These are phyloP conservation scores for Plasmopara viticola DNA, from an alignment of 352 stramenopile genomes.

Conservation along the genomic window DNA sequence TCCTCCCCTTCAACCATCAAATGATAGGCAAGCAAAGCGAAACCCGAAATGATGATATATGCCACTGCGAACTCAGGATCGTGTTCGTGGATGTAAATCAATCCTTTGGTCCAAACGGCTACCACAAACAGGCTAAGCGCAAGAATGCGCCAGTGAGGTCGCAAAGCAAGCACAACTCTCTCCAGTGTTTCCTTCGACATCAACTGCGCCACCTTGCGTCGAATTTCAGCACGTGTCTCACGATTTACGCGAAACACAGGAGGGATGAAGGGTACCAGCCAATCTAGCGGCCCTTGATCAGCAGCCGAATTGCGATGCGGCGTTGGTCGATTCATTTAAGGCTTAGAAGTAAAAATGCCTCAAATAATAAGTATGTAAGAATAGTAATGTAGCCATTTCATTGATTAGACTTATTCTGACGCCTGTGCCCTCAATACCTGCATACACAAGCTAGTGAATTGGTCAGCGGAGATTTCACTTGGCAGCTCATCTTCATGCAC, in stretches of 20 bases:
- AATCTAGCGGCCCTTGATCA: constrained; percentile 47
- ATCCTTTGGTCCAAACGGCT: constrained; percentile 34
- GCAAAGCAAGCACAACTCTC: constrained; percentile 11
- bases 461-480: no score
- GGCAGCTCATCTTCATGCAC: no score
- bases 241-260: constrained; percentile 73
- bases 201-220: constrained; percentile 24
- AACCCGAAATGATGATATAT: constrained; percentile 60
- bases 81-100: constrained; percentile 44
- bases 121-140: constrained; percentile 12
- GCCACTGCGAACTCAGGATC: constrained; percentile 47
- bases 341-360: not conserved
- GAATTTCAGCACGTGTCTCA: constrained; percentile 51
- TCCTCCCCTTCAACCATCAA: constrained; percentile 23
- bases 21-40: constrained; percentile 33
- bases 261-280: constrained; percentile 78
- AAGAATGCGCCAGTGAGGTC: constrained; percentile 22
- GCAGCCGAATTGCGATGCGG: constrained; percentile 9
- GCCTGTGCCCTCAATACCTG: no score
- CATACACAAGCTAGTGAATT: no score
- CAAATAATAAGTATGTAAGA: constrained; percentile 1
- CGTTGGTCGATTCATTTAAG: constrained; percentile 6
- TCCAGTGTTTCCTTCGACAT: constrained; percentile 30
- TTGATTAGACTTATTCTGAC: no score
- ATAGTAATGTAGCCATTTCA: not conserved